These are phyloP conservation scores for Gastrodia elata DNA, from an alignment of 106 monocot species.

Conservation along the genomic window DNA sequence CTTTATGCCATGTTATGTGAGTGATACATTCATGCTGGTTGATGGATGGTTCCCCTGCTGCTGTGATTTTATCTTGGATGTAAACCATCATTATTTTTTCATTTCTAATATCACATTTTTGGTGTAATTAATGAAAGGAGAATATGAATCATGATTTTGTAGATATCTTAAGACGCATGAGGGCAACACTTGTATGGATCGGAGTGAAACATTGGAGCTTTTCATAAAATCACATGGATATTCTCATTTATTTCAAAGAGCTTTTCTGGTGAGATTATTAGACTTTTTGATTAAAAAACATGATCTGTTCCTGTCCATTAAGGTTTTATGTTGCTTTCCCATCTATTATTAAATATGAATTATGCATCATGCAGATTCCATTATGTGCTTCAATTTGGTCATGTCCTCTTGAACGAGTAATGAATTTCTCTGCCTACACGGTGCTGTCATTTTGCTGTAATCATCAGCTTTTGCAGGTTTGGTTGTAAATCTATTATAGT, in stretches of 20 bases:
- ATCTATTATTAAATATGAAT: neutral
- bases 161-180: conserved; percentile 79
- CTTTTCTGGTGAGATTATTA: conserved; percentile 73
- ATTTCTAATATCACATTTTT: too few relatives aligned
- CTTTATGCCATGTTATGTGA: too few relatives aligned
- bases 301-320: too few relatives aligned
- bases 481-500: neutral
- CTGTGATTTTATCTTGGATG: too few relatives aligned
- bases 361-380: conserved; percentile 37
- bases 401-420: conserved; percentile 57
- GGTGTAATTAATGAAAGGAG: too few relatives aligned
- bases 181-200: conserved; percentile 55
- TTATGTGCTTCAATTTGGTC: conserved; percentile 89
- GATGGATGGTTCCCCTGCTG: too few relatives aligned
- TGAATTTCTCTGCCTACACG: conserved; percentile 80
- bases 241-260: conserved; percentile 64
- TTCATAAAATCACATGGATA: conserved; percentile 80
- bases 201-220: conserved; percentile 57
- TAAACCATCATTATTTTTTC: too few relatives aligned
- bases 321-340: neutral
- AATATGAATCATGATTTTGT: neutral
- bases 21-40: too few relatives aligned
- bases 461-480: conserved; percentile 86
- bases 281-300: too few relatives aligned
- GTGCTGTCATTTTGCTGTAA: conserved; percentile 85